Conservation (phyloP, 306 rosid species). For the Benincasa hispida region DNA sequence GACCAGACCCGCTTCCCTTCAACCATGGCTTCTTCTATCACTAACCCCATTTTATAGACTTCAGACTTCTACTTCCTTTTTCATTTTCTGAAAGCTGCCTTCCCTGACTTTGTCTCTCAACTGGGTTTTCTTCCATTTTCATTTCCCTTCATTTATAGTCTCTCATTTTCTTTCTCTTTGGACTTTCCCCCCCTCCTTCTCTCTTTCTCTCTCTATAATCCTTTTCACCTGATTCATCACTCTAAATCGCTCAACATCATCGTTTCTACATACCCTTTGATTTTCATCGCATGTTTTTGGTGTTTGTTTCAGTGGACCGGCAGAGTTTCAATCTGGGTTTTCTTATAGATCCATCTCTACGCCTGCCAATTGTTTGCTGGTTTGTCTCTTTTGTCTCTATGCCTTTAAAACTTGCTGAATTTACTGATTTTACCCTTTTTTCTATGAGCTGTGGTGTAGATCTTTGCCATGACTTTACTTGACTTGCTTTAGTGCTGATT, state of each 20-base stretch:
- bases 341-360: constrained; percentile 5
- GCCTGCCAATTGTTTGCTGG: neutral
- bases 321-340: neutral
- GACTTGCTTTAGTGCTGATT: neutral
- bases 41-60: neutral
- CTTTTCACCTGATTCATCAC: neutral
- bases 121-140: neutral
- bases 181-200: neutral
- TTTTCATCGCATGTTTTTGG: neutral
- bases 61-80: neutral
- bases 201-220: neutral
- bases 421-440: neutral
- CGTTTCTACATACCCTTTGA: neutral
- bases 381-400: neutral
- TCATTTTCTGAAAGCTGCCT: neutral
- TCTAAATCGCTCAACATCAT: neutral
- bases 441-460: neutral
- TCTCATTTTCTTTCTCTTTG: neutral
- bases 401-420: neutral
- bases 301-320: neutral
- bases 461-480: neutral
- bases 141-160: neutral
- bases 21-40: neutral
- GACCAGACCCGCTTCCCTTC: constrained; percentile 7
- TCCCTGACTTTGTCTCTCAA: neutral